These are phyloP conservation scores for Tardiomyces depauwii DNA, from an alignment of 1,139 yeast genomes.

Conservation along the genomic window DNA sequence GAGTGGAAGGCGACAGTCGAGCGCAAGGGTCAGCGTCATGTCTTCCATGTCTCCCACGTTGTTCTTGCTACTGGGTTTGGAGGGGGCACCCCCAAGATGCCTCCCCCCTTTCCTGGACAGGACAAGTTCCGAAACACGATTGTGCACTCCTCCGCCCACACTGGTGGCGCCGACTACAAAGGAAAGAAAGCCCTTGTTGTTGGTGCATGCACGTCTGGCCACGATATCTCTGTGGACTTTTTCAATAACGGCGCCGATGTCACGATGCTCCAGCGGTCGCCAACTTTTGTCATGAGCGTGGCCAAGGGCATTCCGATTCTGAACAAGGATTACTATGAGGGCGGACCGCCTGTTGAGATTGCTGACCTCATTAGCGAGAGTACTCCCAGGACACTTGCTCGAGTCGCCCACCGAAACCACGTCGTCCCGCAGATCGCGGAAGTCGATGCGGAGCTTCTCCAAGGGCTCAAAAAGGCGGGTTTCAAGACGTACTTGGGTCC, in stretches of 20 bases:
- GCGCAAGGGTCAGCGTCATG: not conserved
- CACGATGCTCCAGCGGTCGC: conserved; percentile 34
- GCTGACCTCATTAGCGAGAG: conserved; percentile 30
- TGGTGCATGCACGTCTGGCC: conserved; percentile 36
- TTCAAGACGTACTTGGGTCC: conserved; percentile 32
- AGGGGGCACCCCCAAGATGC: conserved; percentile 30
- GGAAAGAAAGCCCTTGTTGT: conserved; percentile 34
- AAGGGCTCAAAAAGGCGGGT: conserved; percentile 26
- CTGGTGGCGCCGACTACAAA: conserved; percentile 29
- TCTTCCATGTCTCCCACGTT: conserved; percentile 25
- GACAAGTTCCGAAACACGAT: conserved; percentile 30
- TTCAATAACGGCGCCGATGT: conserved; percentile 34
- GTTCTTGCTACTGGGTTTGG: conserved; percentile 33
- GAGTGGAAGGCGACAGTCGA: conserved; percentile 25
- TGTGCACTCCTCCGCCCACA: conserved; percentile 32
- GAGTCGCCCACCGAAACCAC: conserved; percentile 14
- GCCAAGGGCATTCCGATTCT: conserved; percentile 21
- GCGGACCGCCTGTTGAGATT: conserved; percentile 10
- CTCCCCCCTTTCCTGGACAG: conserved; percentile 29
- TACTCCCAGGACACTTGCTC: conserved; percentile 23
- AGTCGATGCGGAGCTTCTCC: conserved; percentile 24
- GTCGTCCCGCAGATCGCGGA: conserved; percentile 26
- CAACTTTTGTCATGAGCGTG: conserved; percentile 32
- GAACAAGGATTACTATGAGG: conserved; percentile 25
- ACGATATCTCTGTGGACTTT: conserved; percentile 34